phyloP scores from a whole-genome alignment of 2,329 filamentous ascomycete genomes.

The Fonsecaea monophora region DNA sequence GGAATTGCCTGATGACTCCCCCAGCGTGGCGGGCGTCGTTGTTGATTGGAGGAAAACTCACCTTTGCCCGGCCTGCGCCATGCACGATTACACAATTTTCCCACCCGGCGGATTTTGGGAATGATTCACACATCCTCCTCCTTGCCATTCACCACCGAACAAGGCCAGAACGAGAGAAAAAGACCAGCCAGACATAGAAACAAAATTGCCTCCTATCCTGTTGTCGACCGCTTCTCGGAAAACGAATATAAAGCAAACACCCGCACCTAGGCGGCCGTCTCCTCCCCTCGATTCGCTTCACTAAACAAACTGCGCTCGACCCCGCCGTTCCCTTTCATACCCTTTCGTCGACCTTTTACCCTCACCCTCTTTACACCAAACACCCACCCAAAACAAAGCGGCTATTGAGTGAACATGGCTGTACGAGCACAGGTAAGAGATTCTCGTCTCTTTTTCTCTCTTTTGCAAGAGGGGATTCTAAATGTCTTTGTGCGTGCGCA shows the following conservation, averaged over 20 bases:
- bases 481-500: background rate
- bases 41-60: conserved; percentile 4
- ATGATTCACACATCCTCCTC: conserved; percentile 8
- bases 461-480: background rate
- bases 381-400: background rate
- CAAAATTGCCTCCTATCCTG: background rate
- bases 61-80: background rate
- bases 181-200: too few species aligned
- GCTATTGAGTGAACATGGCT: conserved; percentile 27
- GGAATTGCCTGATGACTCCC: conserved; percentile 16
- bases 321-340: background rate
- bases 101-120: background rate
- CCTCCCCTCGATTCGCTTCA: background rate
- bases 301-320: background rate
- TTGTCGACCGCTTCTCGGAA: background rate
- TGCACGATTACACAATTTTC: conserved; percentile 18
- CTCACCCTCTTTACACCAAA: background rate
- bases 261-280: background rate
- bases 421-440: conserved; percentile 32
- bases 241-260: conserved; percentile 1
- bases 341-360: background rate
- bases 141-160: background rate
- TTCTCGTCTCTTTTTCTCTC: background rate
- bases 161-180: too few species aligned
- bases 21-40: background rate